Percentiles rank a stretch among this genome's conserved stretches.
These are phyloP conservation scores for Hypoxylon sp. DNA, from an alignment of 2,329 filamentous ascomycete species.

Conservation along the genomic window DNA sequence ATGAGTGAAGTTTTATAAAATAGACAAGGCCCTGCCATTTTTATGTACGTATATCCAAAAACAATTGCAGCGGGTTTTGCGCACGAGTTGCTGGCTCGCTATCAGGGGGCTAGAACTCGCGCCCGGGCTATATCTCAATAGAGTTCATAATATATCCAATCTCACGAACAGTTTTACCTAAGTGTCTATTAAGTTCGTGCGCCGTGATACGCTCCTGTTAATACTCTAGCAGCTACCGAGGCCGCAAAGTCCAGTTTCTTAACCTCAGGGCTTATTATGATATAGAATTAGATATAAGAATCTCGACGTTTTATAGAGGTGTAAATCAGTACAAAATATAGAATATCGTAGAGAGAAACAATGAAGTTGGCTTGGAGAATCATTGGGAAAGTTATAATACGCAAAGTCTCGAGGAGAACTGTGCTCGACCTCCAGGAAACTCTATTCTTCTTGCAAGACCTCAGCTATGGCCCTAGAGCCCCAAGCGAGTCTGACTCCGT, in stretches of 20 bases:
- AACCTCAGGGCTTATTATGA: neutral
- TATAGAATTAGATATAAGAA: neutral
- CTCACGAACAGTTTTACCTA: neutral
- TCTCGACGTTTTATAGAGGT: neutral
- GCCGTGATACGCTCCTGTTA: neutral
- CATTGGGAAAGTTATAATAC: neutral
- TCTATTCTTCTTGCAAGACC: neutral
- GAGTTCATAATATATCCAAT: slow-evolving; percentile 11
- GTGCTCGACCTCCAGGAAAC: neutral
- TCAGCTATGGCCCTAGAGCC: neutral
- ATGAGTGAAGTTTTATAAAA: too few relatives aligned
- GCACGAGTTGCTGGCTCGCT: too few relatives aligned
- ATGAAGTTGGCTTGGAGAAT: neutral
- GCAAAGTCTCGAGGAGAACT: neutral
- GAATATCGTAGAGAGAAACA: neutral
- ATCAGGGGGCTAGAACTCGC: neutral
- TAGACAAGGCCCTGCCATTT: too few relatives aligned
- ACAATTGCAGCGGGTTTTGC: too few relatives aligned
- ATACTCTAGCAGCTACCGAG: neutral
- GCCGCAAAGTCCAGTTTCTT: neutral
- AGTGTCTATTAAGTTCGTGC: neutral
- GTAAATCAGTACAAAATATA: neutral
- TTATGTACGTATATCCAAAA: too few relatives aligned
- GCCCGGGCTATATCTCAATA: neutral
- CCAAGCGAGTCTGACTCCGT: neutral